Evolutionary conservation across 2,329 filamentous ascomycete species (phyloP), one percentile per base, ranked within the genome.

Genomic region (Apiospora rasikravindrae): DNA sequence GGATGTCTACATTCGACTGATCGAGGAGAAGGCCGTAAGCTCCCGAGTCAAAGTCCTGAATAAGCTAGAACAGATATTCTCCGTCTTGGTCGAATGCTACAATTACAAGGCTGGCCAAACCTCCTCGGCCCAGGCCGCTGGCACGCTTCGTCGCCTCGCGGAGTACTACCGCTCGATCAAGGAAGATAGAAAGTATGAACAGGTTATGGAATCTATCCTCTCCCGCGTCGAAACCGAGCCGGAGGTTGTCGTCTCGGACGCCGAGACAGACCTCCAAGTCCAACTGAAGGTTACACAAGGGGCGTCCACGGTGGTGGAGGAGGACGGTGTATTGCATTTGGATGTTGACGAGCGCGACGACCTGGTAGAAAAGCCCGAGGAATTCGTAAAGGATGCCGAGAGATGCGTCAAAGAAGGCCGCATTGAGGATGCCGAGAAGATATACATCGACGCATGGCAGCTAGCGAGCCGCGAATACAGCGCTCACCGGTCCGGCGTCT

Each of bases 401-500:
- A 47, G 14, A 29, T 47, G 16, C 42, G 16, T 24, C 16, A 16
- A 42, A 13, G 66, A 47, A 11, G 49, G 57, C 40, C 33, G 44
- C 22, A 69, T 72, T 73, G 79, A 76, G 72, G 81, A 75, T n/a
- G 85, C 85, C 0, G 86, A 88, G 75, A 80, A 81, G 51, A 80
- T 80, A 2, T 88, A 87, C 67, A 82, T 88, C 22, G 84, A 87
- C 72, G 81, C 86, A 5, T 88, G 87, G 87, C 83, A 86, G 76
- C 83, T 83, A n/a, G 79, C 85, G 1, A 86, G 84, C n/a, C 81
- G 81, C 53, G 83, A 84, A 71, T 86, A 82, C 72, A 84, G 84
- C 33, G 77, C 78, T 13, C 81, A 83, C 33, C 81, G 81, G 53
- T 83, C 84, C 1, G 77, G 82, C 4, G 80, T 84, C 49, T 86